Base-by-base conservation (phyloP, 371 early-diverging fungal species). In the Rhizopus delemar region DNA sequence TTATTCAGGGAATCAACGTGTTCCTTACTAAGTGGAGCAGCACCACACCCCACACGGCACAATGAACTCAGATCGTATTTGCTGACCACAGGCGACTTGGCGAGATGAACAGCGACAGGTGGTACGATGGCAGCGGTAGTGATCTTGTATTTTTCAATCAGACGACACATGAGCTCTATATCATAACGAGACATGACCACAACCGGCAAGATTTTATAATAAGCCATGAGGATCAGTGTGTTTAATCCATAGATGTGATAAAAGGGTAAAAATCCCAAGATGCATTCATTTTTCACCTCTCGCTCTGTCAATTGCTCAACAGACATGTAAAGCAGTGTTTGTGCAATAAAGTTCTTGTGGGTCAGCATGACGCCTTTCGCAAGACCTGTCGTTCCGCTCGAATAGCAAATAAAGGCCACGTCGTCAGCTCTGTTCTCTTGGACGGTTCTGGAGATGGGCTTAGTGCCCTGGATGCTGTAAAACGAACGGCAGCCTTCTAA, bases 331-430 rank as follows among this genome's bases (percentile, higher is more conserved):
- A 93, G 94, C n/a, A 74, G 61, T 7, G 87, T 62, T 59, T 93
- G 92, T 45, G 89, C 64, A 3, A 86, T 75, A 9, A 94, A 78
- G 63, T 95, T 96, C 56, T 67, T 60, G 65, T 95, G 94, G 73
- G 92, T 89, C 5, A 90, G 82, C 75, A 86, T 80, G 3, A 93
- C 94, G 39, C 93, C 94, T 73, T 95, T 89, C 31, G 82, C 79
- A 41, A 73, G 58, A 56, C 90, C 91, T 4, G 91, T 89, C 8
- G 92, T 93, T 1, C 93, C 93, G 11, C 87, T 86, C n/a, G 88
- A 88, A 67, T 89, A 93, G 68, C 90, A 90, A n/a, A 93, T 73
- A 60, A 84, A 83, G 0, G 90, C 84, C 38, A 82, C 81, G 46
- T 74, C 65, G 39, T 68, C 63, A 46, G 63, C 56, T 41, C 78